A percentile compares a stretch with the other conserved stretches of the same genome.
Conservation (phyloP, 2,329 filamentous ascomycete species). For the Drechmeria coniospora region DNA sequence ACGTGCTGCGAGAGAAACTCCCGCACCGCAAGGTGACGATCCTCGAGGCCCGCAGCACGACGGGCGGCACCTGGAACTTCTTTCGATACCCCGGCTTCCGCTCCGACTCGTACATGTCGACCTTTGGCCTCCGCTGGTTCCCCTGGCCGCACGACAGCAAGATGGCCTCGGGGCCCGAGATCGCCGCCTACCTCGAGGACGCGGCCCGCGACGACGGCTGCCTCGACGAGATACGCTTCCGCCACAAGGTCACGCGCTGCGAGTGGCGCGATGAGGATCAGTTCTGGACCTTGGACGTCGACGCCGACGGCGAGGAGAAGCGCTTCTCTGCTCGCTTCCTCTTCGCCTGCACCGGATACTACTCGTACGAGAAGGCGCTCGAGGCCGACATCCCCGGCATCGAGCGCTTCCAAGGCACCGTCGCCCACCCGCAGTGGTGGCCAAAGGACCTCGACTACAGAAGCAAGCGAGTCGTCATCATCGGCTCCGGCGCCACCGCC, state of each 20-base stretch:
- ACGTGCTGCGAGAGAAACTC: conserved; percentile 42
- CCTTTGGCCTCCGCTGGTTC: conserved; percentile 55
- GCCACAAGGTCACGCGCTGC: conserved; percentile 29
- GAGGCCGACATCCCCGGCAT: conserved; percentile 49
- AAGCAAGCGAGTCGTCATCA: conserved; percentile 52
- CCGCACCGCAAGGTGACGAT: conserved; percentile 45
- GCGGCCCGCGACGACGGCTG: conserved; percentile 35
- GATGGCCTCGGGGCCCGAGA: conserved; percentile 36
- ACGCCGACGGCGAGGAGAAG: conserved; percentile 11
- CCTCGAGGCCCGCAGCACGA: conserved; percentile 47
- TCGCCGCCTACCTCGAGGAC: conserved; percentile 37
- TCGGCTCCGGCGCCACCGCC: conserved; percentile 68
- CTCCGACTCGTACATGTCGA: conserved; percentile 46
- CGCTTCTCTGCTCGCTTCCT: conserved; percentile 34
- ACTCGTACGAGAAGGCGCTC: conserved; percentile 52
- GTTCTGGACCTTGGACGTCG: conserved; percentile 36
- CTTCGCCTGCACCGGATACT: conserved; percentile 51
- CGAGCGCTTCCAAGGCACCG: conserved; percentile 45
- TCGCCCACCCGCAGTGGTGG: conserved; percentile 65
- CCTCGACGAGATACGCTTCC: conserved; percentile 35
- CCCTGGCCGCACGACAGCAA: conserved; percentile 44
- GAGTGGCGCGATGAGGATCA: conserved; percentile 42
- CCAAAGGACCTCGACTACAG: conserved; percentile 50
- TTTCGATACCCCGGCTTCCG: conserved; percentile 64
- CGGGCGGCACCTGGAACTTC: conserved; percentile 67